These are phyloP conservation scores for Ceratocystis cacaofunesta DNA, from an alignment of 2,329 filamentous ascomycete genomes.

Conservation along the genomic window DNA sequence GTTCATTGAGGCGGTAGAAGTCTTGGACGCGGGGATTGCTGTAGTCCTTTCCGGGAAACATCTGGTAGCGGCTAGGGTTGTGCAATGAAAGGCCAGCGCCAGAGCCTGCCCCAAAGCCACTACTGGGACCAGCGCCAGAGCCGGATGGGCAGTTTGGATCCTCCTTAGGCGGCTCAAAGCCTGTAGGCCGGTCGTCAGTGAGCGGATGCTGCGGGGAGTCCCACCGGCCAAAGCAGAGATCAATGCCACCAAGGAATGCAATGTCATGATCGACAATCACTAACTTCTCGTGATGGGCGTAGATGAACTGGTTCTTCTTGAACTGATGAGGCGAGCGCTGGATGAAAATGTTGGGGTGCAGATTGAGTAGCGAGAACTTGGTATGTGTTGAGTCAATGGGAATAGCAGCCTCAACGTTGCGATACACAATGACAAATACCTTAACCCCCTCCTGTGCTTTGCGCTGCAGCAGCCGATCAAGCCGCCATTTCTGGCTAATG, in stretches of 20 bases:
- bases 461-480: slow-evolving; percentile 81
- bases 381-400: slow-evolving; percentile 98
- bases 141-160: not conserved
- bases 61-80: slow-evolving; percentile 78
- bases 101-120: not conserved
- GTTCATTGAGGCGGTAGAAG: slow-evolving; percentile 83
- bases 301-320: slow-evolving; percentile 98
- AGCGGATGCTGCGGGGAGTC: slow-evolving; percentile 87
- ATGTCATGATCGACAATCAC: slow-evolving; percentile 92
- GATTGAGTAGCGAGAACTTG: slow-evolving; percentile 85
- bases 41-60: slow-evolving; percentile 97
- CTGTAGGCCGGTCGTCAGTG: slow-evolving; percentile 85
- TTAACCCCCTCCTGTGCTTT: slow-evolving; percentile 94
- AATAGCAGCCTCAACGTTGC: slow-evolving; percentile 92
- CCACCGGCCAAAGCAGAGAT: slow-evolving; percentile 94
- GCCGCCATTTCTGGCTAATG: slow-evolving; percentile 94
- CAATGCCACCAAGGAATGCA: slow-evolving; percentile 88
- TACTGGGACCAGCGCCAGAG: not conserved
- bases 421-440: slow-evolving; percentile 92
- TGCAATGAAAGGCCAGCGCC: slow-evolving; percentile 48
- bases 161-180: slow-evolving; percentile 56
- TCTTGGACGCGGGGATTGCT: slow-evolving; percentile 92
- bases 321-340: slow-evolving; percentile 95
- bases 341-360: slow-evolving; percentile 92
- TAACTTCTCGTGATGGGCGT: slow-evolving; percentile 97